Evolutionary conservation across 2,329 filamentous ascomycete species (phyloP), one percentile per base, ranked within the genome.

Genomic region (Dactylellina parvicollis): DNA sequence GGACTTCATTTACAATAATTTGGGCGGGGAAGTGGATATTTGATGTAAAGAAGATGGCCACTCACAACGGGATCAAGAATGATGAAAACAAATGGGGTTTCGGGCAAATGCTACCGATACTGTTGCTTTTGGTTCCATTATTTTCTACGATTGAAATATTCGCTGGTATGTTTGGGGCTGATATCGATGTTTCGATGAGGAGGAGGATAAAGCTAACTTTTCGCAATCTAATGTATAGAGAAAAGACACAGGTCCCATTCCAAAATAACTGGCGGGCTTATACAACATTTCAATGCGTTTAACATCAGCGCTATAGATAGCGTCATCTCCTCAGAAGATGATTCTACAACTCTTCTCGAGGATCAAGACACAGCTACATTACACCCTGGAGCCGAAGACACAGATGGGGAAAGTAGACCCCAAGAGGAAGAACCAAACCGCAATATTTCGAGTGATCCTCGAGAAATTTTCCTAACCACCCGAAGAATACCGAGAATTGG

Each of bases 61-160:
- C 9, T 4, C 4, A 20, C 4, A 14, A 5, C 14, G 52, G 52
- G 26, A 56, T 56, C 16, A 40, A 3, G 18, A 34, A 16, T n/a
- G 26, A 28, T 20, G 52, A 56, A 16, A 42, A 24, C 14, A 16
- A 56, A 16, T 42, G 16, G 16, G 52, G 52, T 14, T 40, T 56
- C n/a, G 52, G 52, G 20, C 52, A 56, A 22, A 56, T 56, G 32
- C 20, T 56, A 26, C 52, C 52, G 28, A n/a, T 56, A 16, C 14
- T 56, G 22, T 22, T 56, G 5, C n/a, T 56, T n/a, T 16, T 56
- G 32, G 18, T 26, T 3, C 52, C 52, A 14, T 20, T 56, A 7
- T 42, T 56, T 16, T n/a, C 32, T 4, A 56, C 22, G 8, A 20
- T 40, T 16, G 52, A 56, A 16, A 42, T 30, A 56, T 56, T 56